phyloP scores from a whole-genome alignment of 2,329 filamentous ascomycete species.

The Verticillium longisporum region DNA sequence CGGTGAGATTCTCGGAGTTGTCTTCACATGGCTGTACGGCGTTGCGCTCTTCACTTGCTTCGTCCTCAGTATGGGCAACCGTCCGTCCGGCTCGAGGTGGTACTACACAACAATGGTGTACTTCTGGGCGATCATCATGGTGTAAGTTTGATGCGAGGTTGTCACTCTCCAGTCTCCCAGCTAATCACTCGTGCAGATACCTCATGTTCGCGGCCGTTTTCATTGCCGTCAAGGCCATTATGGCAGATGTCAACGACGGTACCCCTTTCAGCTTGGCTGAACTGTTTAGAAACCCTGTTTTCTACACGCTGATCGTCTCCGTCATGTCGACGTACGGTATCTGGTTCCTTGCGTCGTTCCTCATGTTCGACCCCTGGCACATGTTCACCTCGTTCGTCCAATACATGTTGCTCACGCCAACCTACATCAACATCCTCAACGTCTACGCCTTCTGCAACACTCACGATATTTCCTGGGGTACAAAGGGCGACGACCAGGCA shows the following conservation, averaged over 20 bases:
- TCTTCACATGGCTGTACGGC: conserved; percentile 96
- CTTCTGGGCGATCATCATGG: conserved; percentile 96
- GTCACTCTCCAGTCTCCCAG: conserved; percentile 24
- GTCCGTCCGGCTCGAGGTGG: conserved; percentile 86
- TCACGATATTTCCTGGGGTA: conserved; percentile 96
- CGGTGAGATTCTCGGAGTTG: conserved; percentile 74
- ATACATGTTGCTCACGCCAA: conserved; percentile 91
- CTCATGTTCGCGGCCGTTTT: conserved; percentile 92
- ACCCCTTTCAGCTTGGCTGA: conserved; percentile 61
- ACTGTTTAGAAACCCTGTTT: conserved; percentile 80
- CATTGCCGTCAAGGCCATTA: conserved; percentile 83
- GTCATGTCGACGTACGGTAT: conserved; percentile 88
- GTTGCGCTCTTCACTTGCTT: conserved; percentile 91
- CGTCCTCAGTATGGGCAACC: conserved; percentile 87
- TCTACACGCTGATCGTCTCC: conserved; percentile 90
- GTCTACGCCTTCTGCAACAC: conserved; percentile 99
- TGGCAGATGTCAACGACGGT: conserved; percentile 55
- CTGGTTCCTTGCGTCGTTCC: conserved; percentile 82
- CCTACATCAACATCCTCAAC: conserved; percentile 97
- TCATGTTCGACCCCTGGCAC: conserved; percentile 99
- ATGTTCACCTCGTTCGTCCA: conserved; percentile 95
- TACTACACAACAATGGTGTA: conserved; percentile 97
- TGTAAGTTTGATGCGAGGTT: conserved; percentile 41
- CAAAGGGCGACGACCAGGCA: conserved; percentile 94
- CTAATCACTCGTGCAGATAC: conserved; percentile 50